phyloP scores from a whole-genome alignment of 148 eudicot genomes.

The Amaranthus hypochondriacus region DNA sequence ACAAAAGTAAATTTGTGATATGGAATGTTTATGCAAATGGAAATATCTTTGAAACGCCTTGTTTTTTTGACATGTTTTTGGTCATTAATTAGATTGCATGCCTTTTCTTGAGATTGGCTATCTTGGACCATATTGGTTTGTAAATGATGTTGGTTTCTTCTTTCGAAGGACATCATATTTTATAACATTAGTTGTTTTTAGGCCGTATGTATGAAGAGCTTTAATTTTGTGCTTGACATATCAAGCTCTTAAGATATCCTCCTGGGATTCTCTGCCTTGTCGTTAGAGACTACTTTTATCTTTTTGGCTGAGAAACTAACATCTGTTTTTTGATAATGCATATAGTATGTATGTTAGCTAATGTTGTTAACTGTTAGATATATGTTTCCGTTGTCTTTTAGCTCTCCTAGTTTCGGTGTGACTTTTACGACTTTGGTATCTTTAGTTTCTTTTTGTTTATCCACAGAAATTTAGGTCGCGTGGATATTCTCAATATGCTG shows the following conservation, averaged over 20 bases:
- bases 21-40: neutral
- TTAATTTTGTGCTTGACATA: neutral
- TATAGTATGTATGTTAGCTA: neutral
- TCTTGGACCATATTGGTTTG: neutral
- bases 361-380: neutral
- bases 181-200: neutral
- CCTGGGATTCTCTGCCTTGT: neutral
- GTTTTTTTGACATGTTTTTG: neutral
- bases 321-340: neutral
- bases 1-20: neutral
- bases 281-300: neutral
- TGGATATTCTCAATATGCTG: slow-evolving; percentile 36
- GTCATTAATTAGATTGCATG: neutral
- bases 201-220: neutral
- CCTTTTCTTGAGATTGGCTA: neutral
- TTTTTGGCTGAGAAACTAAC: neutral
- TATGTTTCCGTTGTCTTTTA: neutral
- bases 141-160: neutral
- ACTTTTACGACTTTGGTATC: neutral
- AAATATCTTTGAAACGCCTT: neutral
- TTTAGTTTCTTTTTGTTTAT: slow-evolving; percentile 16
- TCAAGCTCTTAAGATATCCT: neutral
- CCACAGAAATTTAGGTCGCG: slow-evolving; percentile 37
- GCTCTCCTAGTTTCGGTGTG: slow-evolving; percentile 11
- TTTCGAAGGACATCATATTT: neutral